phyloP scores from a whole-genome alignment of 495 filamentous ascomycete species.

The Paragyromitra xinjiangensis region DNA sequence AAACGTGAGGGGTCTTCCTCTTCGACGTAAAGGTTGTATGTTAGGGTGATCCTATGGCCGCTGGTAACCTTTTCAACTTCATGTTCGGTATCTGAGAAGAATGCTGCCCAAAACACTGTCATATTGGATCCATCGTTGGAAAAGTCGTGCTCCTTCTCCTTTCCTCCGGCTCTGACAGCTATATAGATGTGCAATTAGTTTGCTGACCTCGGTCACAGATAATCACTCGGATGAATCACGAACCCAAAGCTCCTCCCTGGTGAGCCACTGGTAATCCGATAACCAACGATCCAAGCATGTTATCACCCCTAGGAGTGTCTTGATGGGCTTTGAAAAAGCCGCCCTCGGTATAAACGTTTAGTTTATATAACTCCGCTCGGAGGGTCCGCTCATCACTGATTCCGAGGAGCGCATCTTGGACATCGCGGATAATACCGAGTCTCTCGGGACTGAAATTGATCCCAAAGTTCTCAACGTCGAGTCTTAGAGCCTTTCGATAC shows the following conservation, averaged over 20 bases:
- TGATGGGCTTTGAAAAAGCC: constrained; percentile 33
- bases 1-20: constrained; percentile 44
- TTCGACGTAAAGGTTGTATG: constrained; percentile 65
- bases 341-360: constrained; percentile 27
- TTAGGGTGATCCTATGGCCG: constrained; percentile 67
- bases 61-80: constrained; percentile 66
- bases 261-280: constrained; percentile 13
- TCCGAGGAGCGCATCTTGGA: constrained; percentile 8
- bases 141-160: not conserved
- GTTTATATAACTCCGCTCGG: constrained; percentile 25
- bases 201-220: not conserved
- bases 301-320: constrained; percentile 21
- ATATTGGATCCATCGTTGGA: constrained; percentile 18
- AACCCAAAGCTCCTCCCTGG: constrained; percentile 11
- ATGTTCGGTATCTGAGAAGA: constrained; percentile 71
- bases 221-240: not conserved
- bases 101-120: constrained; percentile 64
- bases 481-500: constrained; percentile 30
- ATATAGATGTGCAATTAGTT: not conserved
- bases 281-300: constrained; percentile 27
- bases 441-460: constrained; percentile 27
- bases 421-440: not conserved
- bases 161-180: not conserved
- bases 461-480: constrained; percentile 25
- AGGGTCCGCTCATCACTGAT: not conserved